Evolutionary conservation across 2,329 filamentous ascomycete genomes (phyloP).

Genomic region (Fusarium sp.): DNA sequence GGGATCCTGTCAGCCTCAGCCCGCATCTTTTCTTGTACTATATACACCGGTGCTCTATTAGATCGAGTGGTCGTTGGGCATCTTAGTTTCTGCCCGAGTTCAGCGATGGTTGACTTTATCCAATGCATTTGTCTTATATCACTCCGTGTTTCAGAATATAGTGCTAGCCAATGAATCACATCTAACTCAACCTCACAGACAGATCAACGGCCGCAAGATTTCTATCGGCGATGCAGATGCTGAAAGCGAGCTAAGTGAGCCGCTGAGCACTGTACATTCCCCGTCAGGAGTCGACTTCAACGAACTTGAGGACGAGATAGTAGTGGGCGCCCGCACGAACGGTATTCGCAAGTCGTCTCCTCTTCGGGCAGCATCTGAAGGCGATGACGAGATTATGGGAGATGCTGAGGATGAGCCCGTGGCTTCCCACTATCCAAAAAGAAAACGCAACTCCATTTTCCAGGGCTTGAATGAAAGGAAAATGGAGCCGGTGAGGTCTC

Average conservation of each 20-base stretch:
- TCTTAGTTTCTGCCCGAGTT: background rate
- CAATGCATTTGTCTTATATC: background rate
- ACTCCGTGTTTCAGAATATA: background rate
- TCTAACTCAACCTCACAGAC: constrained; percentile 41
- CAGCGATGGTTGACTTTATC: background rate
- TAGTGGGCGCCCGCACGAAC: constrained; percentile 57
- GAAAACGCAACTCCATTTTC: constrained; percentile 62
- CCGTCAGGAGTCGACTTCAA: constrained; percentile 50
- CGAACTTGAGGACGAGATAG: constrained; percentile 61
- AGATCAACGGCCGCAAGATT: constrained; percentile 41
- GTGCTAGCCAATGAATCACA: background rate
- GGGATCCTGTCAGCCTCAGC: background rate
- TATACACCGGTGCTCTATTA: background rate
- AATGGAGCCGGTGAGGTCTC: constrained; percentile 49
- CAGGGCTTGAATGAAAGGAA: constrained; percentile 59
- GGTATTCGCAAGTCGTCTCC: constrained; percentile 48
- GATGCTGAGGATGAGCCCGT: constrained; percentile 51
- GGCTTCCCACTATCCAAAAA: constrained; percentile 58
- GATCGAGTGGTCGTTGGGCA: background rate
- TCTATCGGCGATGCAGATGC: constrained; percentile 50
- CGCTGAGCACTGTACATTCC: constrained; percentile 46
- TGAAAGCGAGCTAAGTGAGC: constrained; percentile 55
- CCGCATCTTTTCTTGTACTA: background rate
- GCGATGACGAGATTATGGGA: constrained; percentile 55
- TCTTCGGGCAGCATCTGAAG: constrained; percentile 42